A percentile compares a stretch with the other conserved stretches of the same genome.
phyloP scores from a whole-genome alignment of 176 grass and related monocot genomes.

The Cymbopogon citratus region DNA sequence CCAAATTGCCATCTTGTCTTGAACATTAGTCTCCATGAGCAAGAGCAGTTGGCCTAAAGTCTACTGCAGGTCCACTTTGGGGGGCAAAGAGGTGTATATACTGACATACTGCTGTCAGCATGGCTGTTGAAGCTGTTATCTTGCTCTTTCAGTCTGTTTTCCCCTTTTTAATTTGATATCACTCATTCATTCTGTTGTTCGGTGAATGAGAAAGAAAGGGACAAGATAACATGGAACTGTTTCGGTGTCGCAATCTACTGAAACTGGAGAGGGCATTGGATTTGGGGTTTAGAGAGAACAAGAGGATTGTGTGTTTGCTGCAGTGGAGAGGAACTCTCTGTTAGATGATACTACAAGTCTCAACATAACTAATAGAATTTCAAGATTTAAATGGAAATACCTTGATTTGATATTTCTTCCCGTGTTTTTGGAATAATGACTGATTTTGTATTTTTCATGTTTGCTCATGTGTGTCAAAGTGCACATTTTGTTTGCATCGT shows the following conservation, averaged over 20 bases:
- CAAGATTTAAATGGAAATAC: neutral
- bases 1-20: neutral
- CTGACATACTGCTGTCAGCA: neutral
- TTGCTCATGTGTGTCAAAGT: conserved; percentile 5
- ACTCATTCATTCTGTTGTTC: neutral
- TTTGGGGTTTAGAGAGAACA: neutral
- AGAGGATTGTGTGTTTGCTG: neutral
- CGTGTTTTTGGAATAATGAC: neutral
- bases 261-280: neutral
- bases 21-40: neutral
- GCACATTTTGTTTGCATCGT: conserved; percentile 5
- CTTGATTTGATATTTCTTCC: neutral
- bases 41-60: neutral
- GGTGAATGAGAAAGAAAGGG: neutral
- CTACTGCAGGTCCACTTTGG: neutral
- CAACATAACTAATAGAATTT: neutral
- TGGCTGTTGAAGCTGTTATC: neutral
- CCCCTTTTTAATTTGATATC: neutral
- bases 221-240: neutral
- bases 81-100: neutral
- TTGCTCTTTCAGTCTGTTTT: neutral
- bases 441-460: neutral
- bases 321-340: neutral
- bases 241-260: neutral
- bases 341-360: neutral